Conservation (phyloP, 345 rosid genomes). For the Camelina laxa region DNA sequence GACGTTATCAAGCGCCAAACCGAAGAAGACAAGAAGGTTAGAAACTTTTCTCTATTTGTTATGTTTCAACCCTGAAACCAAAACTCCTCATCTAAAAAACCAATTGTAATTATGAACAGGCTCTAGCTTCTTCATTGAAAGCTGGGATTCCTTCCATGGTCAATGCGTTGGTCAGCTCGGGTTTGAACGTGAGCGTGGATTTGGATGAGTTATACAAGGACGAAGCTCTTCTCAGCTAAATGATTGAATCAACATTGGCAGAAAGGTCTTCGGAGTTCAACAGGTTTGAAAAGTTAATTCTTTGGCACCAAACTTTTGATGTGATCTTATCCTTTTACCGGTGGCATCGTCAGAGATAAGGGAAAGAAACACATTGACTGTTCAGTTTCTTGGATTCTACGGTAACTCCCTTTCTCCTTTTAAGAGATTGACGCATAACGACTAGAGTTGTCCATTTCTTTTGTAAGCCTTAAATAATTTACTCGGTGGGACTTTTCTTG, state of each 20-base stretch:
- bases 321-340: conserved; percentile 6
- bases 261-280: not conserved
- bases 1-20: conserved; percentile 60
- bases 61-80: not conserved
- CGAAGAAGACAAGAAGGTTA: conserved; percentile 67
- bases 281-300: not conserved
- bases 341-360: conserved; percentile 5
- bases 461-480: not conserved
- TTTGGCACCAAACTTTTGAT: not conserved
- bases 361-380: not conserved
- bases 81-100: not conserved
- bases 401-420: not conserved
- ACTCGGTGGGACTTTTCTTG: not conserved
- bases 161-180: conserved; percentile 46
- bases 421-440: not conserved
- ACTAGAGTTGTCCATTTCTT: not conserved
- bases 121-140: conserved; percentile 56
- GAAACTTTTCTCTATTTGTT: not conserved
- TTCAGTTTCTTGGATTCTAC: conserved; percentile 20
- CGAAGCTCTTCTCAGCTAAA: conserved; percentile 44
- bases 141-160: conserved; percentile 61
- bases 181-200: conserved; percentile 53
- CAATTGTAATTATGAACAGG: conserved; percentile 46
- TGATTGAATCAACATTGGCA: not conserved
- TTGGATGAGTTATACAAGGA: conserved; percentile 54